Conservation (phyloP, 169 alveolate genomes). For the Eimeria praecox region DNA sequence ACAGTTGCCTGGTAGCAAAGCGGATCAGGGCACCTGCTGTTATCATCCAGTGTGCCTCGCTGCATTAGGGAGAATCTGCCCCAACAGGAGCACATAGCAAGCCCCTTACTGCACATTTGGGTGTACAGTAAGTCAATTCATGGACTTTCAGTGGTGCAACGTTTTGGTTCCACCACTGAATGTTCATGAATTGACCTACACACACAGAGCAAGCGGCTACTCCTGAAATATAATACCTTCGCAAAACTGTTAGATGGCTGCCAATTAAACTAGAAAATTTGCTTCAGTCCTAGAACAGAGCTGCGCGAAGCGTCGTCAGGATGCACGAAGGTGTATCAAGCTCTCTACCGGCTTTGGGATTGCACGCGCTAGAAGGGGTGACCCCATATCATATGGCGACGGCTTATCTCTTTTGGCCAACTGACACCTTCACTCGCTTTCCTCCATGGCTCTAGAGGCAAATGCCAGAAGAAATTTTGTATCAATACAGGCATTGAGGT, state of each 20-base stretch:
- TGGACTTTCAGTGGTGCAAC: neutral
- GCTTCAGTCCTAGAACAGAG: neutral
- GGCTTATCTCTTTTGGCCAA: no score
- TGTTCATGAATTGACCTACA: no score
- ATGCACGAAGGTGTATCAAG: neutral
- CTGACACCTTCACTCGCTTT: neutral
- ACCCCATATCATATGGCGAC: neutral
- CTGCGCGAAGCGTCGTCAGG: neutral
- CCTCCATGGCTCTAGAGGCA: neutral
- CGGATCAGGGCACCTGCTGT: neutral
- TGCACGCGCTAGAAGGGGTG: neutral
- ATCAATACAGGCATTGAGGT: neutral
- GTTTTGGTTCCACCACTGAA: no score
- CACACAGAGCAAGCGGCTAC: neutral
- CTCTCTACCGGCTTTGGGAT: neutral
- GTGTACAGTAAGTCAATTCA: neutral
- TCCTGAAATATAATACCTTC: neutral
- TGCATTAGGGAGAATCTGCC: neutral
- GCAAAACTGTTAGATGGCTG: neutral
- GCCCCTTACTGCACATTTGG: neutral
- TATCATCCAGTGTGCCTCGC: neutral
- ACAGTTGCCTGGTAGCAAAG: neutral
- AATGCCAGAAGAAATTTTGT: neutral
- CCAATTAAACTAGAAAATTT: neutral
- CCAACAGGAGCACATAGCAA: neutral